phyloP scores from a whole-genome alignment of 345 rosid genomes.

The Gossypioides kirkii region DNA sequence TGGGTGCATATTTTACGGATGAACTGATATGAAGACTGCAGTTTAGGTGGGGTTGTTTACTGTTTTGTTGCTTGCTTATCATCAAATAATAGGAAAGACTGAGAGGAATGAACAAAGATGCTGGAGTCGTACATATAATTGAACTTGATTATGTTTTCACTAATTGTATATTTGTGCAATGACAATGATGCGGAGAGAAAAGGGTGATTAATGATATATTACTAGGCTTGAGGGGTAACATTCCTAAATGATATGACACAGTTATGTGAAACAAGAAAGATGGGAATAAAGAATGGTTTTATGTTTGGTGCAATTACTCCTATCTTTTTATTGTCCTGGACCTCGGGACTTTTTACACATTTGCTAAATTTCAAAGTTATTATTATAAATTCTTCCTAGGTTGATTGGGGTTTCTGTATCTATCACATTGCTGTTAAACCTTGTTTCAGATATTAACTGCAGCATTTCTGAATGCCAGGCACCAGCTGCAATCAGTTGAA shows the following conservation, averaged over 20 bases:
- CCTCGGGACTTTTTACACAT: background rate
- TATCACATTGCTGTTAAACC: background rate
- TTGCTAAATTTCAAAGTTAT: background rate
- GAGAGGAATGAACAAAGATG: background rate
- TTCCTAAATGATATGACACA: background rate
- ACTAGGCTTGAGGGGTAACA: background rate
- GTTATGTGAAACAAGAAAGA: background rate
- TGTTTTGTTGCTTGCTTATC: background rate
- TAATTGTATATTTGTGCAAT: background rate
- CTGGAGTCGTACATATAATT: background rate
- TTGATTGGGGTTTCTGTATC: background rate
- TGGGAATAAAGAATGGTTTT: background rate
- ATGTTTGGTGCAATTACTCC: background rate
- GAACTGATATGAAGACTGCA: background rate
- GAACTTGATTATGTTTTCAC: background rate
- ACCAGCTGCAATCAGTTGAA: background rate
- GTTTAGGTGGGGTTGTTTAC: background rate
- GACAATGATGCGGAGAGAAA: background rate
- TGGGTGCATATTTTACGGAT: background rate
- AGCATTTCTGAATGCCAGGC: background rate
- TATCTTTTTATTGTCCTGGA: background rate
- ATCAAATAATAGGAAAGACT: background rate
- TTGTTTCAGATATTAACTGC: background rate
- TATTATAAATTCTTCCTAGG: background rate
- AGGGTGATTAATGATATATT: background rate